Base-by-base conservation (phyloP, 148 eudicot species). In the Talinum fruticosum region DNA sequence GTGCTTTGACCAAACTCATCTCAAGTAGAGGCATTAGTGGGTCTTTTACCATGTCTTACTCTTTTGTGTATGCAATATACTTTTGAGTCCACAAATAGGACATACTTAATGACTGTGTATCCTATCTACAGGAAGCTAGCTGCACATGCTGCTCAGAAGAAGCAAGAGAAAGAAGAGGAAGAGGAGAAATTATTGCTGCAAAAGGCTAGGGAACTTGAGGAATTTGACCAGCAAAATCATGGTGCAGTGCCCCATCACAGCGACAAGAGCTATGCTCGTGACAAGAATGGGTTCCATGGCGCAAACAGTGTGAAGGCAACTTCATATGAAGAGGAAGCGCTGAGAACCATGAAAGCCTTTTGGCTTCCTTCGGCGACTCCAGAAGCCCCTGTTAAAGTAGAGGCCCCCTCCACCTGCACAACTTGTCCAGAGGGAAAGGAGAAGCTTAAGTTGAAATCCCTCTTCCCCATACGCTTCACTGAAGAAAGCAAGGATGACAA, bases 341-440 rank as follows among this genome's bases (percentile, higher is more conserved):
- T 96, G 24, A 80, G 88, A 47, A 96, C 94, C 61, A 96, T 96
- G 99, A 93, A 96, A 83, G 99, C 99, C 13, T 93, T 93, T 72
- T 96, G 99, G 99, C 94, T 96, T 53, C 99, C 99, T 41, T 96
- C 97, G 59, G 99, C 99, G 0, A 96, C 99, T 71, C 99, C 97
- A 4, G 93, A 84, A 81, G 97, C 99, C 33, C 82, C 91, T 6
- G 87, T 74, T 4, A 93, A 93, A 80, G 97, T 91, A 44, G 87
- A 86, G 0, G 92, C 97, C 44, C 99, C 99, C 44, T 71, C 91
- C 6, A 75, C 88, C 53, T 67, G 78, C 84, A 93, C 97, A 41
- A 85, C 79, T 18, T 96, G 99, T 72, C 99, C 99, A 0, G 97
- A 96, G 79, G 99, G 99, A 19, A 88, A 76, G 0, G 97, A 96